phyloP scores from a whole-genome alignment of 202 grass and related monocot genomes.

The Eragrostis tef region DNA sequence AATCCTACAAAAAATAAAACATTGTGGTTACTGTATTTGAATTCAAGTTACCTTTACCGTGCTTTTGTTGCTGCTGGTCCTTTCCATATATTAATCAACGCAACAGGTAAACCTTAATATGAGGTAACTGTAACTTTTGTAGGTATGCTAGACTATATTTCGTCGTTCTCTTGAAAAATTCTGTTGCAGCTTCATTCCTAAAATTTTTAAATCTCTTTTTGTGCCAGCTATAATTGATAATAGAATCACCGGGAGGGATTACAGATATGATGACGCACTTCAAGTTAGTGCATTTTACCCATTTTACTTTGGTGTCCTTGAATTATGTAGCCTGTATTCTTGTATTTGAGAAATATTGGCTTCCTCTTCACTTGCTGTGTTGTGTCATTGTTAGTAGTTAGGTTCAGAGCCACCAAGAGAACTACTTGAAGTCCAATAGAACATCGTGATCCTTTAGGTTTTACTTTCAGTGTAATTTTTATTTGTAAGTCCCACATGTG shows the following conservation, averaged over 20 bases:
- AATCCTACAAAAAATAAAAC: not conserved
- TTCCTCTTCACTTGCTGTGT: not conserved
- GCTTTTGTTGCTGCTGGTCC: not conserved
- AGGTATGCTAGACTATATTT: constrained; percentile 42
- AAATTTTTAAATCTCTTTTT: constrained; percentile 46
- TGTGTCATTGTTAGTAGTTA: constrained; percentile 24
- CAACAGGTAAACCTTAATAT: not conserved
- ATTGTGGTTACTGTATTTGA: not conserved
- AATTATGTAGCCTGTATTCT: constrained; percentile 20
- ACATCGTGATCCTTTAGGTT: not conserved
- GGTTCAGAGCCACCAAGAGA: constrained; percentile 13
- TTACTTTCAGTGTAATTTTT: constrained; percentile 4
- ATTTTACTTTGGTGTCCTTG: constrained; percentile 33
- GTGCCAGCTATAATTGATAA: constrained; percentile 84
- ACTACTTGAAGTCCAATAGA: constrained; percentile 11
- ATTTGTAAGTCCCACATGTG: not conserved
- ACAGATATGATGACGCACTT: constrained; percentile 84
- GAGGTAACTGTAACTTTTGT: constrained; percentile 18
- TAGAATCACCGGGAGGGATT: constrained; percentile 85
- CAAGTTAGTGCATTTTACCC: constrained; percentile 75
- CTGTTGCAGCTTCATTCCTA: constrained; percentile 46
- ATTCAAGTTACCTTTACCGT: constrained; percentile 1
- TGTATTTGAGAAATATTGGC: constrained; percentile 25
- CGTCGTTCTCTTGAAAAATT: constrained; percentile 30
- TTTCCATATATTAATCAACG: constrained; percentile 17